phyloP scores from a whole-genome alignment of 257 asterid genomes.

The Henckelia pumila region DNA sequence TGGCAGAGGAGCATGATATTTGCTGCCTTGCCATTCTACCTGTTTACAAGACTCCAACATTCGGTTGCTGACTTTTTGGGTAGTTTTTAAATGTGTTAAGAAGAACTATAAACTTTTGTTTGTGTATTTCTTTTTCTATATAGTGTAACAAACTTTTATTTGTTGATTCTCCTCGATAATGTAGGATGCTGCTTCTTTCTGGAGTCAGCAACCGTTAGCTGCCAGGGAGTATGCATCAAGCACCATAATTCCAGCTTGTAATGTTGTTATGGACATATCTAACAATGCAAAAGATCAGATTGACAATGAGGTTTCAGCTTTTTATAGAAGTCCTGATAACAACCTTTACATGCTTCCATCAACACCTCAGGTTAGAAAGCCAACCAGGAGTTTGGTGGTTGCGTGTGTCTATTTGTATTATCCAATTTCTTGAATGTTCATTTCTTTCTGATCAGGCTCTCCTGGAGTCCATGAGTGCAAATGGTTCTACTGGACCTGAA shows the following conservation, averaged over 20 bases:
- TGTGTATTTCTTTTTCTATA: constrained; percentile 4
- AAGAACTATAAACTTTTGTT: constrained; percentile 6
- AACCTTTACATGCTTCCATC: constrained; percentile 96
- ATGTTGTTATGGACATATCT: constrained; percentile 71
- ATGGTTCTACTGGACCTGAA: constrained; percentile 89
- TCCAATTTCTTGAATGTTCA: constrained; percentile 22
- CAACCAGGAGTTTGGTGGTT: constrained; percentile 12
- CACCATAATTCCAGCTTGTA: constrained; percentile 88
- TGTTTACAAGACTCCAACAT: constrained; percentile 3
- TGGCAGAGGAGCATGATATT: constrained; percentile 15
- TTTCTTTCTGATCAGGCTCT: constrained; percentile 59
- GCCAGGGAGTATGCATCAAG: constrained; percentile 91
- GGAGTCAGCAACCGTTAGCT: constrained; percentile 96
- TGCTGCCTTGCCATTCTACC: constrained; percentile 17
- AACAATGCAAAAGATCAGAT: constrained; percentile 77
- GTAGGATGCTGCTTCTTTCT: constrained; percentile 96
- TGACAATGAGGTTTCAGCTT: constrained; percentile 87
- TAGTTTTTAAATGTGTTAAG: constrained; percentile 19
- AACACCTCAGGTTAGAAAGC: constrained; percentile 74
- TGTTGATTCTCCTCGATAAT: constrained; percentile 19
- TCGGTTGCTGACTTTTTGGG: constrained; percentile 6
- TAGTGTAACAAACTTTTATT: constrained; percentile 12
- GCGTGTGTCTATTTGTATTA: constrained; percentile 9
- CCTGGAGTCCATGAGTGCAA: constrained; percentile 78
- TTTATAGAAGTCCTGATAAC: constrained; percentile 85